Conservation (phyloP, 805 yeast species). For the Hanseniaspora hatyaiensis region DNA sequence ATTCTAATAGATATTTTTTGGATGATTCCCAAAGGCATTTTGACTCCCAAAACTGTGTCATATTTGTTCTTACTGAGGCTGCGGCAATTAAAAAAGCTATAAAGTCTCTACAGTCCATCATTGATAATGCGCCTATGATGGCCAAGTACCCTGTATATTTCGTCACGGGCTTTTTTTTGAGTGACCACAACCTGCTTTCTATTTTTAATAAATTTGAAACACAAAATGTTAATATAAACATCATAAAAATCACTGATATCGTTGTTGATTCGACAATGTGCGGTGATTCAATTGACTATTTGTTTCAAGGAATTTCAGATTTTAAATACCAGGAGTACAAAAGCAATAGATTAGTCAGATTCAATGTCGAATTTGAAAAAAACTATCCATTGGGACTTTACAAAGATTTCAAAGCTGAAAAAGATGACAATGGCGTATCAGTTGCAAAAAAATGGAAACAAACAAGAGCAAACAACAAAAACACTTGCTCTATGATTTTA, state of each 20-base stretch:
- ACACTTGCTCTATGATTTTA: not conserved
- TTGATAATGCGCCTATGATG: constrained; percentile 3
- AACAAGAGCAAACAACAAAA: not conserved
- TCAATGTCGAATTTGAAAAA: constrained; percentile 5
- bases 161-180: constrained; percentile 9
- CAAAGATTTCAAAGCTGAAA: not conserved
- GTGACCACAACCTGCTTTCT: not conserved
- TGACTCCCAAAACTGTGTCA: constrained; percentile 9
- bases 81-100: not conserved
- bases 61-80: constrained; percentile 2
- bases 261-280: constrained; percentile 5
- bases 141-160: constrained; percentile 4
- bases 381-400: constrained; percentile 1
- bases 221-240: constrained; percentile 2
- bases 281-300: constrained; percentile 3
- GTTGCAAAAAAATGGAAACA: not conserved
- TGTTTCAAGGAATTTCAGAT: constrained; percentile 8
- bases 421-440: no score
- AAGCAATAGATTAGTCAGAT: not conserved
- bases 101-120: constrained; percentile 2
- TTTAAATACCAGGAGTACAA: not conserved
- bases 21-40: not conserved
- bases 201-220: not conserved
- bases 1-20: not conserved
- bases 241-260: constrained; percentile 6